Conservation (phyloP, 257 asterid genomes). For the Solanum ahanhuiri region DNA sequence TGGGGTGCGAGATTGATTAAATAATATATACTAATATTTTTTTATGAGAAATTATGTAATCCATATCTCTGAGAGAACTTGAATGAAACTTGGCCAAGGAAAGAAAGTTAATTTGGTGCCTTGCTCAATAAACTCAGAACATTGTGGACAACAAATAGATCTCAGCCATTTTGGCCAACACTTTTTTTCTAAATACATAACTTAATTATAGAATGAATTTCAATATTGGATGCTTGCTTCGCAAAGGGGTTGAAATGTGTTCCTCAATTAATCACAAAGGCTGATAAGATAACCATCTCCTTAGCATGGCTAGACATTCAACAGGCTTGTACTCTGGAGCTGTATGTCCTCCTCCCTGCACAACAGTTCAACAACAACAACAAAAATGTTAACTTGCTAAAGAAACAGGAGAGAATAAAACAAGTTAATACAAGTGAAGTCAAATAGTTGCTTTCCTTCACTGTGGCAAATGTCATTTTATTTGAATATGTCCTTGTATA, state of each 20-base stretch:
- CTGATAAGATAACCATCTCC: slow-evolving; percentile 19
- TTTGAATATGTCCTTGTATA: slow-evolving; percentile 26
- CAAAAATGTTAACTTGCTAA: background rate
- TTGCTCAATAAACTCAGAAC: background rate
- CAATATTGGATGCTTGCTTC: background rate
- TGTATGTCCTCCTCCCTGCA: slow-evolving; percentile 29
- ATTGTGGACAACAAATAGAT: background rate
- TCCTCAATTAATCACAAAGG: background rate
- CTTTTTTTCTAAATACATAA: background rate
- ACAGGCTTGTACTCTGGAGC: slow-evolving; percentile 21
- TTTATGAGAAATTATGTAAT: too few species aligned
- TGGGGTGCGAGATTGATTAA: background rate
- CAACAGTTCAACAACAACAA: background rate
- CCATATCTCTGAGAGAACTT: background rate
- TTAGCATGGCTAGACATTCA: slow-evolving; percentile 18
- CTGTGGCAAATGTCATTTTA: slow-evolving; percentile 21
- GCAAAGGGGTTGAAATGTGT: background rate
- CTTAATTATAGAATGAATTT: background rate
- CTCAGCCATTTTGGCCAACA: background rate
- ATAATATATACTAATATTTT: too few species aligned
- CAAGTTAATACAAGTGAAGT: background rate
- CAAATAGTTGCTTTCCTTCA: slow-evolving; percentile 13
- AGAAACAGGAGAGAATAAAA: background rate
- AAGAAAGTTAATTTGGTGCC: background rate
- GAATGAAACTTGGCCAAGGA: background rate